These are phyloP conservation scores for Cyclotella sp. DNA, from an alignment of 108 stramenopile species.

Conservation along the genomic window DNA sequence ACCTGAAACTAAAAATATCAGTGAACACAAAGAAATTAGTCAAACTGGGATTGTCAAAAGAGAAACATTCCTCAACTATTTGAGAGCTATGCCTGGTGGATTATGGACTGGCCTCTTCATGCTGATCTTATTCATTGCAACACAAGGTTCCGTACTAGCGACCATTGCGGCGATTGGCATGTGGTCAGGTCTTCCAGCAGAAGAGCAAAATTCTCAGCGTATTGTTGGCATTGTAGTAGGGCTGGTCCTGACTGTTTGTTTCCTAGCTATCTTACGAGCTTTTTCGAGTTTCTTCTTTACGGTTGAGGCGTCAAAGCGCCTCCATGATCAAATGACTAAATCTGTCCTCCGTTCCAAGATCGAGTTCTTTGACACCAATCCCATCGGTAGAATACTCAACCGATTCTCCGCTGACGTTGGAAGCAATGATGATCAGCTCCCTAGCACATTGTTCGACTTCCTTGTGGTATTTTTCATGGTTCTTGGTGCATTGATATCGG, in stretches of 20 bases:
- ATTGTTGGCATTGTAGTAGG: constrained; percentile 63
- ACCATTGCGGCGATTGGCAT: constrained; percentile 65
- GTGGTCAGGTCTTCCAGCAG: constrained; percentile 64
- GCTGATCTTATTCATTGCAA: constrained; percentile 61
- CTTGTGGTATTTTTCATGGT: constrained; percentile 69
- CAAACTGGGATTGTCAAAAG: constrained; percentile 70
- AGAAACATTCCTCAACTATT: constrained; percentile 78
- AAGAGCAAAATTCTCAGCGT: constrained; percentile 56
- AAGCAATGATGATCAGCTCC: constrained; percentile 77
- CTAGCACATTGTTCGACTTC: constrained; percentile 82
- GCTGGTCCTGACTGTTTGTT: constrained; percentile 48
- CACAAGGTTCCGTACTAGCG: constrained; percentile 66
- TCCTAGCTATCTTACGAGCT: constrained; percentile 61
- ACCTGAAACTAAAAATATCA: constrained; percentile 11
- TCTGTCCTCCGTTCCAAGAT: constrained; percentile 86
- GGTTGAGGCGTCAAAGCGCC: constrained; percentile 69
- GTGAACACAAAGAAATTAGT: constrained; percentile 79
- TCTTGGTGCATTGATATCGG: constrained; percentile 70
- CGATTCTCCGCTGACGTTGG: constrained; percentile 84
- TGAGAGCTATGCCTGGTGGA: constrained; percentile 72
- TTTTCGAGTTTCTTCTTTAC: constrained; percentile 55
- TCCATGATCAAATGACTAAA: constrained; percentile 84
- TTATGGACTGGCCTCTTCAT: constrained; percentile 52
- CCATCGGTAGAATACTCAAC: constrained; percentile 89
- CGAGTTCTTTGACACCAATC: constrained; percentile 93